Evolutionary conservation across 2,329 filamentous ascomycete genomes (phyloP), one percentile per base, ranked within the genome.

Genomic region (Saccharata proteae): DNA sequence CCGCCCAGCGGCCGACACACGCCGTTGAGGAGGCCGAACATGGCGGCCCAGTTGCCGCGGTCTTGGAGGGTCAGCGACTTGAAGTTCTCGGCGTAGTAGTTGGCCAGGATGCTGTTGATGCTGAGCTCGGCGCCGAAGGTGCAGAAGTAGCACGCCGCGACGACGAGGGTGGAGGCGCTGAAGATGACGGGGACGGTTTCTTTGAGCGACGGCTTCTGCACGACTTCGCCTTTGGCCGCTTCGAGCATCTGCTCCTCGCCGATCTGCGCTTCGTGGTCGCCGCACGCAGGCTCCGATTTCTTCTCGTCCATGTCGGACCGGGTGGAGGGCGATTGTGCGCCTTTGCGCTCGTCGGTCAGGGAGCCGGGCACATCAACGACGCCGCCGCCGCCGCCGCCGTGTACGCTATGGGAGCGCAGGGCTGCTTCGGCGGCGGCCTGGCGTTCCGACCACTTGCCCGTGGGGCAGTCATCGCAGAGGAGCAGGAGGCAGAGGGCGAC

Each of bases 381-480:
- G 13, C 52, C 54, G 5, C 54, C 54, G 23, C 74, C 67, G 18
- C 76, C 56, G 13, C 52, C 54, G 5, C 54, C 54, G n/a, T 12
- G 14, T 11, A 28, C 9, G 43, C 70, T 64, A 10, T 55, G 54
- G 6, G 31, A 27, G 28, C 57, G 60, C 30, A 68, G 60, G 51
- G 64, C 69, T 40, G 69, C 64, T 34, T 70, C 59, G 2, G 69
- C 64, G 39, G 65, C 68, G 25, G 71, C 58, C 30, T 74, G 65
- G 17, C 83, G 74, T 22, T 88, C 77, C 5, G 71, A 69, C 85
- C 85, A 93, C 41, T 73, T 75, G 19, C 86, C 85, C 1, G 74
- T 80, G 0, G 85, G 85, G 0, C 82, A 86, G 48, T 94, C 85
- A 2, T 80, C 74, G 46, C 81, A 86, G 10, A 82, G 59, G 15